Conservation (phyloP, 31 red algal genomes). For the Asparagopsis taxiformis region DNA sequence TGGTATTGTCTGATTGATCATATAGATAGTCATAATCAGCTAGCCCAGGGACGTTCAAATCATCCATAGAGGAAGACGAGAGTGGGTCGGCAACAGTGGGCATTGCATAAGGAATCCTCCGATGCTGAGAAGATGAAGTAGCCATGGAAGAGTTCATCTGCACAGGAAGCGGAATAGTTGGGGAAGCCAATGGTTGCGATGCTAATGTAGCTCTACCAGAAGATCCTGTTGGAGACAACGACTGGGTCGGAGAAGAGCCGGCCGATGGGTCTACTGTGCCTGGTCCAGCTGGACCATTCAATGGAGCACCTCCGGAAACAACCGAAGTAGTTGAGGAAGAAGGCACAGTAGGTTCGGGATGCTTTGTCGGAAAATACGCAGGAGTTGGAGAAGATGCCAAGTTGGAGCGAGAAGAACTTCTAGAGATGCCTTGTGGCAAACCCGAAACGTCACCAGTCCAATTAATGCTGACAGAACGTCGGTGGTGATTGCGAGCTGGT, state of each 20-base stretch:
- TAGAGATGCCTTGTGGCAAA: constrained; percentile 17
- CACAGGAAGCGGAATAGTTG: background rate
- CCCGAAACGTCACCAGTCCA: constrained; percentile 55
- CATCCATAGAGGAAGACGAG: background rate
- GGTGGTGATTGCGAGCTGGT: constrained; percentile 23
- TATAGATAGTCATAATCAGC: background rate
- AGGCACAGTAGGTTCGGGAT: constrained; percentile 17
- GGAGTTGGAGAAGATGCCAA: constrained; percentile 12
- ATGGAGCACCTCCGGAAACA: background rate
- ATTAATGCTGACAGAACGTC: constrained; percentile 64
- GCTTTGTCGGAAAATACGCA: constrained; percentile 20
- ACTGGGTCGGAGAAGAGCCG: constrained; percentile 25
- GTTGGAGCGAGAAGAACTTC: constrained; percentile 48
- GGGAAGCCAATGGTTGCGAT: background rate
- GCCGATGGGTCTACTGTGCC: background rate
- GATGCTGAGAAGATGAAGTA: background rate
- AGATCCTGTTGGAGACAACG: constrained; percentile 19
- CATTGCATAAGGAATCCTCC: background rate
- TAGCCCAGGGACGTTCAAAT: background rate
- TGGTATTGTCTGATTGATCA: constrained; percentile 4
- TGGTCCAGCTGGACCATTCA: background rate
- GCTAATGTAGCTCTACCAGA: background rate
- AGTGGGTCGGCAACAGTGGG: background rate
- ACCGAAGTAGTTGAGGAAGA: constrained; percentile 4
- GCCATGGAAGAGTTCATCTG: background rate